Conservation (phyloP, 306 rosid species). For the Myrica gale region DNA sequence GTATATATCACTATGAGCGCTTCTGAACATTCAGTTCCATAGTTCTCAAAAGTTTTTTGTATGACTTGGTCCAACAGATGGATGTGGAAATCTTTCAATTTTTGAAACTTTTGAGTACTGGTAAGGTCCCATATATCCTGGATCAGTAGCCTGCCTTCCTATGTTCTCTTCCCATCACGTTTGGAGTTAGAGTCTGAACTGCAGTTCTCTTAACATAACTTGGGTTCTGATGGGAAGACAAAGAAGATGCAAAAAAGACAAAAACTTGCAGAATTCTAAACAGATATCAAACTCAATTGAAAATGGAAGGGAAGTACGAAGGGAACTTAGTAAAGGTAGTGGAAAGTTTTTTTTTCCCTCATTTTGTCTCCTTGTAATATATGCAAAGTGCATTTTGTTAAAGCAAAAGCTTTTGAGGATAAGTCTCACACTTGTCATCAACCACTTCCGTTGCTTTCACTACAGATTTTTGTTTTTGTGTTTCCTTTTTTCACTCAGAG, state of each 20-base stretch:
- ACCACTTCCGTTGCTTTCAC: conserved; percentile 1
- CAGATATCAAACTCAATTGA: background rate
- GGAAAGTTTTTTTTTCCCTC: background rate
- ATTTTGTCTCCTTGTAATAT: too few species aligned
- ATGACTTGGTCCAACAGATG: background rate
- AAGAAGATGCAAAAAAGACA: background rate
- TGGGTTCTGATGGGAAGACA: background rate
- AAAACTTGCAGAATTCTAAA: too few species aligned
- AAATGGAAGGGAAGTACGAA: background rate
- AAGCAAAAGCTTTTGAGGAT: background rate
- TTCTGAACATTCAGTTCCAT: background rate
- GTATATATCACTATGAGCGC: background rate
- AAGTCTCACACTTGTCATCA: background rate
- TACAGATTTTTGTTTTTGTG: background rate
- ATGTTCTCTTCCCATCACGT: background rate
- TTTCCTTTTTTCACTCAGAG: background rate
- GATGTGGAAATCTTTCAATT: background rate
- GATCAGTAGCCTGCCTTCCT: background rate
- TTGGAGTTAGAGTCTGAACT: background rate
- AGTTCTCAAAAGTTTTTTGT: background rate
- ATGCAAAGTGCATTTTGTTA: background rate
- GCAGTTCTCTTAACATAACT: background rate
- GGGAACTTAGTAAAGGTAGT: background rate
- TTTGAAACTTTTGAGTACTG: background rate
- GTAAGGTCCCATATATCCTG: background rate